Evolutionary conservation across 2,329 filamentous ascomycete species (phyloP).

Genomic region (Ilyonectria destructans): DNA sequence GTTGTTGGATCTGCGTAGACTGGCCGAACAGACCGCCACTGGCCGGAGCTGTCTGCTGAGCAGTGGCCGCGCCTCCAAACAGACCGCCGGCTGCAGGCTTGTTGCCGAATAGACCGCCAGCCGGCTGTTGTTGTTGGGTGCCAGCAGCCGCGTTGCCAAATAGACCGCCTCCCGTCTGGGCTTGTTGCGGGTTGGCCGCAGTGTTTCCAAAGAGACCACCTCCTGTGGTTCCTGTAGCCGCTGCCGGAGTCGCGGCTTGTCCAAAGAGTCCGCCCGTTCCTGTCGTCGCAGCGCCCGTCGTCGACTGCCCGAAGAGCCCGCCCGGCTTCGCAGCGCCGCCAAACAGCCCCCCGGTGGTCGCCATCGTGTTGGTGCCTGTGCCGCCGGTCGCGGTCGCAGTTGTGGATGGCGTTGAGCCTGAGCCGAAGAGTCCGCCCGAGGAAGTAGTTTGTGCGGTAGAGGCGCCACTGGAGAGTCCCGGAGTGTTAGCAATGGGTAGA

Average conservation of each 20-base stretch:
- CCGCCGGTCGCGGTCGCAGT: slow-evolving; percentile 49
- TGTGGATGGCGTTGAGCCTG: slow-evolving; percentile 46
- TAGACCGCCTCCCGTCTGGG: slow-evolving; percentile 47
- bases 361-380: slow-evolving; percentile 51
- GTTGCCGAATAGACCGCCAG: slow-evolving; percentile 34
- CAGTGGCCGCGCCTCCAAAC: slow-evolving; percentile 39
- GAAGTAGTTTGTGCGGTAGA: slow-evolving; percentile 54
- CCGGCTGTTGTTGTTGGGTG: slow-evolving; percentile 40
- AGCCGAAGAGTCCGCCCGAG: slow-evolving; percentile 57
- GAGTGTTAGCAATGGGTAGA: slow-evolving; percentile 37
- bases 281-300: slow-evolving; percentile 34
- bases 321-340: slow-evolving; percentile 46
- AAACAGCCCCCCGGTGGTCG: slow-evolving; percentile 55
- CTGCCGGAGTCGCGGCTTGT: slow-evolving; percentile 43
- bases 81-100: slow-evolving; percentile 40
- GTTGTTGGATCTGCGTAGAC: slow-evolving; percentile 41
- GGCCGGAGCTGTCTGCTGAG: slow-evolving; percentile 32
- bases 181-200: slow-evolving; percentile 49
- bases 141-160: slow-evolving; percentile 50
- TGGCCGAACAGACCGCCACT: slow-evolving; percentile 49
- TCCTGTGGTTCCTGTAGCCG: slow-evolving; percentile 40
- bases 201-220: slow-evolving; percentile 54
- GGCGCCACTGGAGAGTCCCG: slow-evolving; percentile 41
- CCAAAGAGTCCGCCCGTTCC: slow-evolving; percentile 54
- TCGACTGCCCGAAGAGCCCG: slow-evolving; percentile 40